Conservation (phyloP, 306 rosid species). For the Lathyrus aphaca region DNA sequence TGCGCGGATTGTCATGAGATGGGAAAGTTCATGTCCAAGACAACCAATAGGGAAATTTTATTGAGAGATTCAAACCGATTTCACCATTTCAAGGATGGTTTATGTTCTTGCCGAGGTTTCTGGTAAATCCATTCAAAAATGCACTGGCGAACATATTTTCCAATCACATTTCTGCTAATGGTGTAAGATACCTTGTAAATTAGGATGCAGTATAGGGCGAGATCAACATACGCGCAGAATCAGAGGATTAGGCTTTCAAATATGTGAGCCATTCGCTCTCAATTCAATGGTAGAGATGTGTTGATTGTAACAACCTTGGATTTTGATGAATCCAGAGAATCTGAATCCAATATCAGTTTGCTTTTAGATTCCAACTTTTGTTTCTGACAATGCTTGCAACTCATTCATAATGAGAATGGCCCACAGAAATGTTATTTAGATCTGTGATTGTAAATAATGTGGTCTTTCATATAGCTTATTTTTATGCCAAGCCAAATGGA, state of each 20-base stretch:
- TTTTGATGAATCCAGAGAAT: neutral
- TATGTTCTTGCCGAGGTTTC: too few species aligned
- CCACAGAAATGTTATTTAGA: neutral
- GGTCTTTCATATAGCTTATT: too few species aligned
- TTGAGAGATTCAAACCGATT: too few species aligned
- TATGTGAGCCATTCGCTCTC: neutral
- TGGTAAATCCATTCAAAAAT: too few species aligned
- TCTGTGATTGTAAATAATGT: too few species aligned
- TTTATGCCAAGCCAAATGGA: too few species aligned
- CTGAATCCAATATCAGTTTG: conserved; percentile 1
- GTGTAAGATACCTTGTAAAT: neutral
- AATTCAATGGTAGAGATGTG: neutral
- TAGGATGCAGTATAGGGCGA: neutral
- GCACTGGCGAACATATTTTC: neutral
- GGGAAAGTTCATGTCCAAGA: too few species aligned
- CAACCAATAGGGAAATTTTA: too few species aligned
- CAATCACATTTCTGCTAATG: neutral
- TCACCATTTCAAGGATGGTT: too few species aligned
- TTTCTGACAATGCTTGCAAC: conserved; percentile 23
- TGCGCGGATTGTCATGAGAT: too few species aligned
- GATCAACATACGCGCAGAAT: too few species aligned
- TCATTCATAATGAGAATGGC: conserved; percentile 22
- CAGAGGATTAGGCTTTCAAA: neutral
- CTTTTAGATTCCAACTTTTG: conserved; percentile 25
- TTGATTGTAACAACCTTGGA: neutral